These are phyloP conservation scores for Boletus rubescentipes DNA, from an alignment of 768 basidiomycete genomes.

Conservation along the genomic window DNA sequence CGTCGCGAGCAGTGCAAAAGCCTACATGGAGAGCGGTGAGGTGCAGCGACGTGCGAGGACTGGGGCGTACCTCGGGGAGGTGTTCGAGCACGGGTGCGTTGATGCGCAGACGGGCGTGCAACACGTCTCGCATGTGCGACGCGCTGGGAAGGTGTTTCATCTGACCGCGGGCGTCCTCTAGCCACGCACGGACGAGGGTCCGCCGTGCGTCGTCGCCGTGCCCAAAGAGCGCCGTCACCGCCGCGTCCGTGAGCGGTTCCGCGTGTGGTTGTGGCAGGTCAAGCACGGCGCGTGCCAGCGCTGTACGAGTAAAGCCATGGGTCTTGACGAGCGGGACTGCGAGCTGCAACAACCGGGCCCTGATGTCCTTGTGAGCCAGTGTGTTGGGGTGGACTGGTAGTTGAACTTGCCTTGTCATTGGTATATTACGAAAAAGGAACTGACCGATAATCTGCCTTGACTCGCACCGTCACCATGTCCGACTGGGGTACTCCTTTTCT, in stretches of 20 bases:
- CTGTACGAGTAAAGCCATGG: constrained; percentile 74
- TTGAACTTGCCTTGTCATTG: constrained; percentile 17
- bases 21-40: constrained; percentile 40
- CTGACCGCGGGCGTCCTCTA: constrained; percentile 57
- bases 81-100: constrained; percentile 67
- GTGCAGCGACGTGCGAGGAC: too few species aligned
- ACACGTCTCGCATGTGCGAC: constrained; percentile 45
- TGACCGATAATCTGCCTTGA: not conserved
- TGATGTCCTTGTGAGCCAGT: not conserved
- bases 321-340: constrained; percentile 62
- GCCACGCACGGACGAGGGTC: constrained; percentile 70
- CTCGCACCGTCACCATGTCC: constrained; percentile 30
- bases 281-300: constrained; percentile 65
- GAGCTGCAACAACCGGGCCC: constrained; percentile 49
- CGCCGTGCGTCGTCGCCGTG: constrained; percentile 61
- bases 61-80: constrained; percentile 60
- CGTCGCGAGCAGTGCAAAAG: constrained; percentile 66
- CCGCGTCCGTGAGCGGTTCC: constrained; percentile 65
- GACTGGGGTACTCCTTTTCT: constrained; percentile 44
- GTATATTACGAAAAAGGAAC: constrained; percentile 9
- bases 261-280: constrained; percentile 48
- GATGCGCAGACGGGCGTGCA: constrained; percentile 55
- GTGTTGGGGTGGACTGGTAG: not conserved
- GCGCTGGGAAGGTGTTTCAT: constrained; percentile 41
- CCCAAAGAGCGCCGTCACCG: constrained; percentile 75